Percentiles rank a stretch among this genome's conserved stretches.
Evolutionary conservation across 495 filamentous ascomycete genomes (phyloP).

Genomic region (Sabuloglossum arenarium): DNA sequence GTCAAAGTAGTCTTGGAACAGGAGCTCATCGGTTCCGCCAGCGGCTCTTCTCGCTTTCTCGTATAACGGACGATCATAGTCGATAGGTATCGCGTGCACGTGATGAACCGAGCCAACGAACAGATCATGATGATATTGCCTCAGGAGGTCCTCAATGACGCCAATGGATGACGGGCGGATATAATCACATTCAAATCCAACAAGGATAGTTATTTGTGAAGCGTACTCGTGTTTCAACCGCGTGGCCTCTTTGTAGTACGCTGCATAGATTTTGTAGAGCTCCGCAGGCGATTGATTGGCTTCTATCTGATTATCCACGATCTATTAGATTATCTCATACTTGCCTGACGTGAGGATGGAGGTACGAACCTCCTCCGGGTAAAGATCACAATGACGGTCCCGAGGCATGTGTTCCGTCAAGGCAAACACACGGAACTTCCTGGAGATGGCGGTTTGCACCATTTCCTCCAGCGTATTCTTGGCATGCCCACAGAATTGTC

Average conservation of each 20-base stretch:
- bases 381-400: constrained; percentile 47
- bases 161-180: constrained; percentile 44
- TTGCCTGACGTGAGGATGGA: background rate
- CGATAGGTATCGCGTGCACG: constrained; percentile 66
- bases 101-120: constrained; percentile 89
- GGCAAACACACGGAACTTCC: constrained; percentile 62
- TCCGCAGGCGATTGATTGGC: constrained; percentile 11
- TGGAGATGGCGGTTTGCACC: constrained; percentile 53
- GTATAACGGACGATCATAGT: constrained; percentile 56
- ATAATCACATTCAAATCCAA: constrained; percentile 89
- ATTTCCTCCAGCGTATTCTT: constrained; percentile 66
- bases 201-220: constrained; percentile 50
- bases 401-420: constrained; percentile 97
- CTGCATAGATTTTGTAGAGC: constrained; percentile 35
- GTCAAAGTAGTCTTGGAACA: constrained; percentile 75
- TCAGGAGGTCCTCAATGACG: constrained; percentile 36
- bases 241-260: constrained; percentile 48
- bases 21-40: constrained; percentile 42
- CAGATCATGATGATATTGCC: constrained; percentile 49
- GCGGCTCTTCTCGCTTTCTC: constrained; percentile 31
- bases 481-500: constrained; percentile 91
- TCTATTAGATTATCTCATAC: background rate
- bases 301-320: constrained; percentile 18
- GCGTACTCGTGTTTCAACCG: constrained; percentile 52
- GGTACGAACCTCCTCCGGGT: constrained; percentile 70